A percentile compares a stretch with the other conserved stretches of the same genome.
These are phyloP conservation scores for Phytophthora citrophthora DNA, from an alignment of 352 stramenopile genomes.

Conservation along the genomic window DNA sequence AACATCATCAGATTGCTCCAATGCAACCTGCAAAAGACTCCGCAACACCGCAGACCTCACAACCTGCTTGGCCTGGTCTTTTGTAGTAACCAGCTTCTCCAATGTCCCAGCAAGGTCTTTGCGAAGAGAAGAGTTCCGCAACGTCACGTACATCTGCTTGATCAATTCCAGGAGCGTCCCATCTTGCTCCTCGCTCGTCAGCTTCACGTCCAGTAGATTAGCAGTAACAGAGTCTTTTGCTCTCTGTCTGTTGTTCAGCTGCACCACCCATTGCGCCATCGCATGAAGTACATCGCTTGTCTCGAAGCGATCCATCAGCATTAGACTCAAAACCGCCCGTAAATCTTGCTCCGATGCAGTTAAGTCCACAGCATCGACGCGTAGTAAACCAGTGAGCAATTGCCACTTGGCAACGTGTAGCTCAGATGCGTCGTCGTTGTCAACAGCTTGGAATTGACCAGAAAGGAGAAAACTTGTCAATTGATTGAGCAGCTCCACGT, in stretches of 20 bases:
- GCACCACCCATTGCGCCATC: constrained; percentile 47
- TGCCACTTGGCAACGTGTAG: constrained; percentile 36
- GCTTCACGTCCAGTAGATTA: constrained; percentile 24
- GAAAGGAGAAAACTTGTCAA: constrained; percentile 23
- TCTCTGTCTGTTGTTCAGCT: constrained; percentile 14
- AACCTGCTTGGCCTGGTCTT: constrained; percentile 57
- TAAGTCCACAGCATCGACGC: neutral
- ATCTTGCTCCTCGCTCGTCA: constrained; percentile 14
- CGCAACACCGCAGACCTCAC: constrained; percentile 49
- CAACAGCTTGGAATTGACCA: constrained; percentile 19
- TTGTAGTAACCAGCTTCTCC: constrained; percentile 35
- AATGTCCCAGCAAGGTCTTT: constrained; percentile 44
- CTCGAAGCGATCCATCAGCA: constrained; percentile 40
- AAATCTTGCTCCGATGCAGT: constrained; percentile 16
- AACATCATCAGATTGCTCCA: constrained; percentile 28
- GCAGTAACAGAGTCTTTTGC: neutral
- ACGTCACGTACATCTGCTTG: constrained; percentile 82
- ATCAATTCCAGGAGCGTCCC: constrained; percentile 50
- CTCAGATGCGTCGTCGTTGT: constrained; percentile 30
- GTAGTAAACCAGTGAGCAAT: constrained; percentile 23
- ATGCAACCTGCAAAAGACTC: constrained; percentile 50
- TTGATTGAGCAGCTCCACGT: constrained; percentile 26
- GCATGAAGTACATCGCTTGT: constrained; percentile 41
- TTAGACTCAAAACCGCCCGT: constrained; percentile 28
- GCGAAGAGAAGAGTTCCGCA: constrained; percentile 33